Conservation (phyloP, 2,329 filamentous ascomycete genomes). For the Coniochaeta ligniaria region DNA sequence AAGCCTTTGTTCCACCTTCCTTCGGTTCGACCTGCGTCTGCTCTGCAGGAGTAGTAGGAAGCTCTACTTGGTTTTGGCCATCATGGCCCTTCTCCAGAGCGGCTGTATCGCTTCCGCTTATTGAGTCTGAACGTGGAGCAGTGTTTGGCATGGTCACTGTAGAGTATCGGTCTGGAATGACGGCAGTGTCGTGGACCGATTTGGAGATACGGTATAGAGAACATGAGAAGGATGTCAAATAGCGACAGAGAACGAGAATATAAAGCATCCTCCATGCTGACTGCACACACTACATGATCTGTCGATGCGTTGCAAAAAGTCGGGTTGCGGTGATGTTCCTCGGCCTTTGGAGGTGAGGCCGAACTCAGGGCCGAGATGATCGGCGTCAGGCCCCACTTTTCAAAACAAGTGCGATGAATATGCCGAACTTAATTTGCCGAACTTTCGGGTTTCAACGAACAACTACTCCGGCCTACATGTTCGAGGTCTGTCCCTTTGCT, state of each 20-base stretch:
- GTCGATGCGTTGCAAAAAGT: neutral
- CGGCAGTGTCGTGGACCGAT: neutral
- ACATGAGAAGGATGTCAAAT: neutral
- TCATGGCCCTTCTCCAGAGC: neutral
- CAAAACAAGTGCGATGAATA: too few relatives aligned
- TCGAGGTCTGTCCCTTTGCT: neutral
- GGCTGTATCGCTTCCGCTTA: neutral
- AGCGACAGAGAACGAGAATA: neutral
- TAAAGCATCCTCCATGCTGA: neutral
- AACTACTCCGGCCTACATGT: neutral
- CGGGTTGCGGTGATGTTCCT: neutral
- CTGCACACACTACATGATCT: neutral
- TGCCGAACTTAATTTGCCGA: too few relatives aligned
- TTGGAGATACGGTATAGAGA: neutral
- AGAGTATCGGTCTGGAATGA: neutral
- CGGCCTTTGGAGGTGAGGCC: neutral
- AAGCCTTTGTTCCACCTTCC: slow-evolving; percentile 8
- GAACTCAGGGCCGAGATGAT: neutral
- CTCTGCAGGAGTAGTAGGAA: neutral
- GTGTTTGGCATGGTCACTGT: neutral
- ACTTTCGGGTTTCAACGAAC: neutral
- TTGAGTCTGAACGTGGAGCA: neutral
- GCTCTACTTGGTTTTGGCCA: neutral
- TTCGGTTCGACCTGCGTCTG: neutral
- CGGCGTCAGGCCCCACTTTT: too few relatives aligned